Conservation (phyloP, 2,329 filamentous ascomycete genomes). For the Cyphellophora europaea region DNA sequence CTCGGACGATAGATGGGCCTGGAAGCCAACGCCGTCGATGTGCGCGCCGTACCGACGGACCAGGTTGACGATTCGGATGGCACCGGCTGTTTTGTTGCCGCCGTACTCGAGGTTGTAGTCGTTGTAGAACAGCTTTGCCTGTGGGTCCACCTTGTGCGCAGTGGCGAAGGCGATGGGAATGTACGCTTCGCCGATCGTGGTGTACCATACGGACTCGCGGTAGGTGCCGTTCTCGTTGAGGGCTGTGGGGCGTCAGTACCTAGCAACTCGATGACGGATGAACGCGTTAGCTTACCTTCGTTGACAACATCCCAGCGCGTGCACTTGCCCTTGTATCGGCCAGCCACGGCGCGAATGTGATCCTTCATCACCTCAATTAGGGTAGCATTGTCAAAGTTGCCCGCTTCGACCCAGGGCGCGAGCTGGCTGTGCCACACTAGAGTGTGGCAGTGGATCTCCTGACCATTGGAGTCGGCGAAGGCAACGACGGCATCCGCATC, state of each 20-base stretch:
- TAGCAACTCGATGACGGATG: too few species aligned
- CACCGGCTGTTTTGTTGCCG: slow-evolving; percentile 24
- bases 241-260: too few species aligned
- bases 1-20: slow-evolving; percentile 36
- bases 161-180: slow-evolving; percentile 61
- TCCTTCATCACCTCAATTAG: slow-evolving; percentile 41
- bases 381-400: slow-evolving; percentile 2
- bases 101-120: slow-evolving; percentile 32
- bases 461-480: slow-evolving; percentile 1
- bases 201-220: slow-evolving; percentile 54
- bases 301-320: slow-evolving; percentile 43
- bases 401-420: slow-evolving; percentile 1
- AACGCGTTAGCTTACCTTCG: too few species aligned
- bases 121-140: slow-evolving; percentile 66
- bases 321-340: slow-evolving; percentile 51
- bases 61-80: slow-evolving; percentile 27
- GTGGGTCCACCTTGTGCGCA: slow-evolving; percentile 56
- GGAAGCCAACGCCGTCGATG: slow-evolving; percentile 40
- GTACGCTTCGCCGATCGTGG: slow-evolving; percentile 61
- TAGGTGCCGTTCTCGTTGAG: slow-evolving; percentile 47
- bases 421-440: slow-evolving; percentile 2
- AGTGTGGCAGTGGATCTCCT: slow-evolving; percentile 1
- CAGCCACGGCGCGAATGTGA: slow-evolving; percentile 51
- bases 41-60: slow-evolving; percentile 26
- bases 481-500: slow-evolving; percentile 1